Percentiles rank a stretch among this genome's conserved stretches.
Evolutionary conservation across 805 yeast species (phyloP).

Genomic region (Ogataea corticis): DNA sequence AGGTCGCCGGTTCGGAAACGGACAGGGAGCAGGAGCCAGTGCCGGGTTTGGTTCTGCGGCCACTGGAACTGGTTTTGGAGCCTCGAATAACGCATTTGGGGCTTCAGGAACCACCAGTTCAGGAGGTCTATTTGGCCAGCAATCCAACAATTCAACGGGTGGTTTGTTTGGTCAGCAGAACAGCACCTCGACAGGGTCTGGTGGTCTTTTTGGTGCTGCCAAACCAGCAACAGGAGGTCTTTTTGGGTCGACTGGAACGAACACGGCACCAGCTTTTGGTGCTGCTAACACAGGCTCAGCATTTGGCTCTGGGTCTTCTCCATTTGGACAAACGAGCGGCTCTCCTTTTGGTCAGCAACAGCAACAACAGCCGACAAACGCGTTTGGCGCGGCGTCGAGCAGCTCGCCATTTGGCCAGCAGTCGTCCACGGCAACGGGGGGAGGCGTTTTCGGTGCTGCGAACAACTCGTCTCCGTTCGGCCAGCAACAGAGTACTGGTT

Average conservation of each 20-base stretch:
- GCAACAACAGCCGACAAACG: slow-evolving; percentile 1
- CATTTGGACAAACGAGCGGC: slow-evolving; percentile 25
- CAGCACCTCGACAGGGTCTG: slow-evolving; percentile 13
- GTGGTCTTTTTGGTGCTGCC: slow-evolving; percentile 21
- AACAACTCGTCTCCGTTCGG: slow-evolving; percentile 15
- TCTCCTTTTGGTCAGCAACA: slow-evolving; percentile 22
- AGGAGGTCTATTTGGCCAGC: slow-evolving; percentile 50
- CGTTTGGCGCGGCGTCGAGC: slow-evolving; percentile 11
- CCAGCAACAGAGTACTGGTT: slow-evolving; percentile 30
- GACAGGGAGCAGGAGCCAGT: slow-evolving; percentile 26
- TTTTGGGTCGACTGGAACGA: slow-evolving; percentile 24
- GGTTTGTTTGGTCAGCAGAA: slow-evolving; percentile 23
- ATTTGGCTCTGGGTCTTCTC: slow-evolving; percentile 22
- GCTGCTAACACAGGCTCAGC: slow-evolving; percentile 32
- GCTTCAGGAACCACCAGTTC: slow-evolving; percentile 25
- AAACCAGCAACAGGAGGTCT: slow-evolving; percentile 31
- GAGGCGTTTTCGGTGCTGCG: slow-evolving; percentile 35
- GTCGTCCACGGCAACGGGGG: slow-evolving; percentile 22
- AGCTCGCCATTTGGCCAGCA: slow-evolving; percentile 44
- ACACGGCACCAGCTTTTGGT: slow-evolving; percentile 27
- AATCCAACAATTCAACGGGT: slow-evolving; percentile 23
- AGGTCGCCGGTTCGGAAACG: slow-evolving; percentile 59
- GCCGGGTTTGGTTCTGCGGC: slow-evolving; percentile 35
- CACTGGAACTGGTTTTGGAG: slow-evolving; percentile 27
- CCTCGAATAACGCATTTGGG: slow-evolving; percentile 18